phyloP scores from a whole-genome alignment of 2,329 filamentous ascomycete genomes.

The Colletotrichum cuscutae region DNA sequence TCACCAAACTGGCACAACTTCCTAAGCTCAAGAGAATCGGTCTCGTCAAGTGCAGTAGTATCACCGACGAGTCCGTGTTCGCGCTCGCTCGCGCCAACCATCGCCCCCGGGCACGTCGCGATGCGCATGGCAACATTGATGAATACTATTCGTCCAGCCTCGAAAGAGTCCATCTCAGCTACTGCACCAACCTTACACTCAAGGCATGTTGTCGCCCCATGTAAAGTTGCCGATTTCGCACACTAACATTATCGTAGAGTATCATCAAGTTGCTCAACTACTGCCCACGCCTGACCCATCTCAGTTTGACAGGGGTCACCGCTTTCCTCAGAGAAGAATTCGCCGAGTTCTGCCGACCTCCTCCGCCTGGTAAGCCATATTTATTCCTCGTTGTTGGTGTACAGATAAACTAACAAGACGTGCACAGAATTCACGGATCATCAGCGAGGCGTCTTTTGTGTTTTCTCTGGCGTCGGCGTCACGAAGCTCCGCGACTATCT shows the following conservation, averaged over 20 bases:
- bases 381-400: neutral
- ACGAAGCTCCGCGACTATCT: conserved; percentile 80
- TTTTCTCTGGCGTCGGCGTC: conserved; percentile 92
- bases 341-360: conserved; percentile 84
- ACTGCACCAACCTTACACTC: conserved; percentile 87
- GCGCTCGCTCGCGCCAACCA: conserved; percentile 80
- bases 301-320: conserved; percentile 93
- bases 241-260: conserved; percentile 65
- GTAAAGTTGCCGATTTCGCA: neutral
- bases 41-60: conserved; percentile 89
- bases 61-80: conserved; percentile 90
- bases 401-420: conserved; percentile 39
- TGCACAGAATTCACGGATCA: conserved; percentile 90
- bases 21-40: conserved; percentile 96
- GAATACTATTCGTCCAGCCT: conserved; percentile 73
- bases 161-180: conserved; percentile 95
- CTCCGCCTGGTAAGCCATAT: conserved; percentile 71
- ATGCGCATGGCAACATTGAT: conserved; percentile 58
- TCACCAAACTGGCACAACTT: conserved; percentile 83
- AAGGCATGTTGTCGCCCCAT: conserved; percentile 65
- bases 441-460: conserved; percentile 95
- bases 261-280: conserved; percentile 90
- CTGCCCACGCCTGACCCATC: conserved; percentile 91
- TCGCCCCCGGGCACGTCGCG: conserved; percentile 59
- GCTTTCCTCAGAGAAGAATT: conserved; percentile 90